A percentile compares a stretch with the other conserved stretches of the same genome.
These are phyloP conservation scores for Xanthoconium purpureum DNA, from an alignment of 768 basidiomycete species.

Conservation along the genomic window DNA sequence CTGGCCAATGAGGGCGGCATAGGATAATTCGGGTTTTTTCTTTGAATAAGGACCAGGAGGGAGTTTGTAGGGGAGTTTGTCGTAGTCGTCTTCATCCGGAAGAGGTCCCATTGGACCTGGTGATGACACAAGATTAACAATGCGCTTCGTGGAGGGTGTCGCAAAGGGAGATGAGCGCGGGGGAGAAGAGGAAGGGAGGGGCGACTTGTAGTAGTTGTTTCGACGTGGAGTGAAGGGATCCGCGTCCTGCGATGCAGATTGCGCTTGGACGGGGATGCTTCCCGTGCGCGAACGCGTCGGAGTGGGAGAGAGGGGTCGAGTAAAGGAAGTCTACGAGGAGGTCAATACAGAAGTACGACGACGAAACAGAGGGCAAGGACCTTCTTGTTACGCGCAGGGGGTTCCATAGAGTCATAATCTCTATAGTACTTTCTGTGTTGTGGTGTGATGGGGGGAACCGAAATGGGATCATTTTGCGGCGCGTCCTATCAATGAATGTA, in stretches of 20 bases:
- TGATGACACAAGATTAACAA: constrained; percentile 78
- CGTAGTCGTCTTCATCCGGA: constrained; percentile 63
- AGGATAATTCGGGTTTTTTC: constrained; percentile 82
- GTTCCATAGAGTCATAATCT: constrained; percentile 34
- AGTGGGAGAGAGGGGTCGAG: constrained; percentile 46
- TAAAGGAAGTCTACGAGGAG: constrained; percentile 19
- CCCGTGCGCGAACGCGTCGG: constrained; percentile 35
- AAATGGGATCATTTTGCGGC: constrained; percentile 26
- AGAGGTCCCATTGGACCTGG: constrained; percentile 72
- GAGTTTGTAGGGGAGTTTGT: constrained; percentile 66
- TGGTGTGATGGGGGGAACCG: constrained; percentile 50
- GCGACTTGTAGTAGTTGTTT: constrained; percentile 42
- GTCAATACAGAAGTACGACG: constrained; percentile 1
- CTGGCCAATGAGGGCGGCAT: constrained; percentile 94
- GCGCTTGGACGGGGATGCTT: constrained; percentile 29
- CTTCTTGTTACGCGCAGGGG: constrained; percentile 32
- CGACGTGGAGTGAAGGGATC: constrained; percentile 52
- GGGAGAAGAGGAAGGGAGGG: constrained; percentile 61
- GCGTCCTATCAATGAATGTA: constrained; percentile 22
- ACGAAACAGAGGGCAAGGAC: constrained; percentile 6
- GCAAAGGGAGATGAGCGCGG: constrained; percentile 57
- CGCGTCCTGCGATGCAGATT: constrained; percentile 34
- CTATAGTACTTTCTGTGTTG: constrained; percentile 61
- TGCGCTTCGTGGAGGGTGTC: constrained; percentile 53
- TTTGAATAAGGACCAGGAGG: constrained; percentile 82